Conservation (phyloP, 1,139 yeast species). For the Maudiozyma humilis region DNA sequence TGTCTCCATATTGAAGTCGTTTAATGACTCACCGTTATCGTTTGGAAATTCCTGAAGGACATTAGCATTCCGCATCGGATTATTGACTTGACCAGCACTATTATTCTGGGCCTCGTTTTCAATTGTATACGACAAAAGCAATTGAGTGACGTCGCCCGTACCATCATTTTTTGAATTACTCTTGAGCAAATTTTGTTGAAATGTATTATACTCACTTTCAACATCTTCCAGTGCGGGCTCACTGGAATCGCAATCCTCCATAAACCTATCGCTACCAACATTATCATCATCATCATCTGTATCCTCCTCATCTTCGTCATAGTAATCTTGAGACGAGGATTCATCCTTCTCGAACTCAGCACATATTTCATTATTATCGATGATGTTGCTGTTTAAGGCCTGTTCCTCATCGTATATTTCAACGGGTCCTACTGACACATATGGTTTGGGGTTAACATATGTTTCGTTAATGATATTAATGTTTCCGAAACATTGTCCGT, state of each 20-base stretch:
- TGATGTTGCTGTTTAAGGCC: not conserved
- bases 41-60: constrained; percentile 5
- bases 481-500: not conserved
- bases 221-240: constrained; percentile 9
- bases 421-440: not conserved
- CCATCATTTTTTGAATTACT: not conserved
- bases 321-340: constrained; percentile 1
- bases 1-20: constrained; percentile 5
- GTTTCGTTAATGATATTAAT: not conserved
- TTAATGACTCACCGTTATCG: constrained; percentile 1
- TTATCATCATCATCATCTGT: constrained; percentile 7
- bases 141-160: not conserved
- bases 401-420: constrained; percentile 1
- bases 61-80: constrained; percentile 5
- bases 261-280: not conserved
- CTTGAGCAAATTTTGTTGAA: not conserved
- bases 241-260: constrained; percentile 1
- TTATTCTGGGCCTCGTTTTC: constrained; percentile 8
- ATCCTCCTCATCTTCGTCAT: constrained; percentile 4
- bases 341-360: constrained; percentile 2
- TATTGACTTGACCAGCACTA: not conserved
- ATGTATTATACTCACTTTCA: not conserved
- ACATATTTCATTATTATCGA: constrained; percentile 1
- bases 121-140: constrained; percentile 7
- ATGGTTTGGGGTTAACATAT: not conserved